phyloP scores from a whole-genome alignment of 306 rosid species.

The Prunus armeniaca region DNA sequence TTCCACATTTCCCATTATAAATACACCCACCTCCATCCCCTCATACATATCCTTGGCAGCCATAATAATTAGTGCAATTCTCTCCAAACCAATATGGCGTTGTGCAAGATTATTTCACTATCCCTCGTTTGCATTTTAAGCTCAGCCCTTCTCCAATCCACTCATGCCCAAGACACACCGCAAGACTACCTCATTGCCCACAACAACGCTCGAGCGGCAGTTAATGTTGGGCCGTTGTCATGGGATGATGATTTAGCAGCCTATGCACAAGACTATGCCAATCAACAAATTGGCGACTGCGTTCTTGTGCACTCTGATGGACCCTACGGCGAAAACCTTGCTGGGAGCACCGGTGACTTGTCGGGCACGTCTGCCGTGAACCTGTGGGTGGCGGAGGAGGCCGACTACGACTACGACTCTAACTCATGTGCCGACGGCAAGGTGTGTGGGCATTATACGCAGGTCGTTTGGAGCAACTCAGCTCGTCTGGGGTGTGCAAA shows the following conservation, averaged over 20 bases:
- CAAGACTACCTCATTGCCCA: constrained; percentile 29
- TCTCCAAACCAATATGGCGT: background rate
- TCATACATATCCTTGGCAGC: too few relatives aligned
- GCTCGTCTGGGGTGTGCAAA: constrained; percentile 48
- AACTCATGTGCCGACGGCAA: constrained; percentile 28
- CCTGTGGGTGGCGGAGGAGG: constrained; percentile 42
- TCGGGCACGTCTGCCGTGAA: constrained; percentile 24
- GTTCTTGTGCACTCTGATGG: constrained; percentile 9
- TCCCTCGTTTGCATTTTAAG: background rate
- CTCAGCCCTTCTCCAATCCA: background rate
- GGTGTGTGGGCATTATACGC: constrained; percentile 44
- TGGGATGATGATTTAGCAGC: constrained; percentile 28
- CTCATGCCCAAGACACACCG: constrained; percentile 1
- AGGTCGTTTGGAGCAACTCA: constrained; percentile 45
- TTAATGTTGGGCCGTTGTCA: constrained; percentile 26
- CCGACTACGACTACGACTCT: constrained; percentile 23
- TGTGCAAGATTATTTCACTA: background rate
- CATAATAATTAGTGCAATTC: too few relatives aligned
- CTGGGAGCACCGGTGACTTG: constrained; percentile 15
- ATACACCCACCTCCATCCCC: too few relatives aligned
- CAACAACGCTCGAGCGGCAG: constrained; percentile 32
- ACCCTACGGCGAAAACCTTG: constrained; percentile 25
- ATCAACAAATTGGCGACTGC: constrained; percentile 4
- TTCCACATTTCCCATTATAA: too few relatives aligned
- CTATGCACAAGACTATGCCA: constrained; percentile 24